These are phyloP conservation scores for Backusella mclennaniae DNA, from an alignment of 192 early-diverging fungal genomes.

Conservation along the genomic window DNA sequence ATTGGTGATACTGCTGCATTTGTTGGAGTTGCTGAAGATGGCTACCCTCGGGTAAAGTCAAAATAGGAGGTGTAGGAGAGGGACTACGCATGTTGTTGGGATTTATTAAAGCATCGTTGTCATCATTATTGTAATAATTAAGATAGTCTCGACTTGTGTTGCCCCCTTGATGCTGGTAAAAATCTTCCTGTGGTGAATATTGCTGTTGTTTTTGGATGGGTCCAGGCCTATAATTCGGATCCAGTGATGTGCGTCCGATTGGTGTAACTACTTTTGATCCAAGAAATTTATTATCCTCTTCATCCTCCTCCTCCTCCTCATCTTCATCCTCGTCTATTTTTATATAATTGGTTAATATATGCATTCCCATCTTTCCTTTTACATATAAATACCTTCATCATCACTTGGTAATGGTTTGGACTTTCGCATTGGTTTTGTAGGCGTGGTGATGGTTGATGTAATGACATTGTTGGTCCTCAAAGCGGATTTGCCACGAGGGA, in stretches of 20 bases:
- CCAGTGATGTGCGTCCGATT: neutral
- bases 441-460: neutral
- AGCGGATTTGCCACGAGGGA: neutral
- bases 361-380: neutral
- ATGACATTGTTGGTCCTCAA: neutral
- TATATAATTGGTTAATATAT: neutral
- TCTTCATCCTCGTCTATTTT: conserved; percentile 21
- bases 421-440: conserved; percentile 18
- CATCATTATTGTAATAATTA: neutral
- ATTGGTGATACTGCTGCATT: conserved; percentile 23
- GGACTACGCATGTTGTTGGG: neutral
- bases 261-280: neutral
- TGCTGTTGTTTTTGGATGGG: neutral
- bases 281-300: conserved; percentile 5
- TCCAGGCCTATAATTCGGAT: neutral
- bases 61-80: neutral
- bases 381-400: conserved; percentile 17
- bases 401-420: conserved; percentile 26
- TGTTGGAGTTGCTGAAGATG: conserved; percentile 25
- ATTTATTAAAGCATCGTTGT: neutral
- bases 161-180: neutral
- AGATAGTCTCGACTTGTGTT: neutral
- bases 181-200: neutral
- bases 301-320: conserved; percentile 16
- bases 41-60: conserved; percentile 5